Evolutionary conservation across 441 rosid genomes (phyloP), one percentile per base, ranked within the genome.

Genomic region (Dalechampia spathulata): DNA sequence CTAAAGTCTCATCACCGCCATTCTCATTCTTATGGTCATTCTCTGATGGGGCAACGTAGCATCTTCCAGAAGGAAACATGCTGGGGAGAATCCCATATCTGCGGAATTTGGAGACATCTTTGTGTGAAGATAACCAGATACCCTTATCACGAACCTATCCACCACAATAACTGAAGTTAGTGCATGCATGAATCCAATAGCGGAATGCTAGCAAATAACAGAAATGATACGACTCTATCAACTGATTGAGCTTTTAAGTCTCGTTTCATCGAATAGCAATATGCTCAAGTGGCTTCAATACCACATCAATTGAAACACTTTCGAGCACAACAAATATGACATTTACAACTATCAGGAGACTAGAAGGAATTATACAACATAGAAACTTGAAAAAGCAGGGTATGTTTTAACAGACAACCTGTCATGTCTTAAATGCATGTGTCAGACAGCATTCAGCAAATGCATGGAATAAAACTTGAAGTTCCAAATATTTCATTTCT

Each of bases 31-130:
- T 28, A 45, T 55, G 48, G 59, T 28, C 51, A 57, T 60, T 22
- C 45, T 76, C 69, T 55, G 69, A 52, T 20, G 70, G 47, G 40
- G 78, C 75, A 34, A 19, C 49, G 50, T 61, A 67, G 19, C 62
- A 74, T 74, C 58, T 74, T 26, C 92, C 92, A 57, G 91, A 79
- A 72, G 97, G 97, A 71, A 90, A 87, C 97, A 90, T 87, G 70
- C 96, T 83, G 57, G 80, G 80, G 51, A 70, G 63, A 71, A 81
- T 71, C 52, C 83, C 86, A 52, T 57, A 75, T 66, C 80, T 82
- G 15, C 73, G 72, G 62, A 56, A 74, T 64, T 75, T 80, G 19
- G 47, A 57, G 49, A 77, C 90, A 67, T 83, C 88, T 69, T 74
- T 80, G 78, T 78, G 73, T 43, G 95, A 90, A 65, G 75, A 72